Base-by-base conservation (phyloP, 2,329 filamentous ascomycete species). In the Fusarium devonianum region DNA sequence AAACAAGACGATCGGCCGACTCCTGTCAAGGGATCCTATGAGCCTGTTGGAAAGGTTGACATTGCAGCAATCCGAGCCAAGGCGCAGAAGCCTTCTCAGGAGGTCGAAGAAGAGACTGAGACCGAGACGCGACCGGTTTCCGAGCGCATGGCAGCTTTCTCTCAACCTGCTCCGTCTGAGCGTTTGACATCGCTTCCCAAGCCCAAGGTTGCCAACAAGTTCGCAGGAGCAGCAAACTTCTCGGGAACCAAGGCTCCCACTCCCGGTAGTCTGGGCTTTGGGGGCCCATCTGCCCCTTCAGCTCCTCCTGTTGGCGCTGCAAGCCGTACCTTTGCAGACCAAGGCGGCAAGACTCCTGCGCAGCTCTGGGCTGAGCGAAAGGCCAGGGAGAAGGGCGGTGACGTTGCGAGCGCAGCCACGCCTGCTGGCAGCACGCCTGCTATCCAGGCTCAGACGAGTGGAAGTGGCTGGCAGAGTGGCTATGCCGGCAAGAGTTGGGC, bases 341-440 rank as follows among this genome's bases (percentile, higher is more conserved):
- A 95, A 71, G 92, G 89, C 56, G 94, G 94, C 55, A 99, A 97
- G 78, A 97, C 94, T 5, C 94, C 94, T 6, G 92, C 94, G 21
- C 94, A 99, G 72, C 76, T 96, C 25, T 99, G 94, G 94, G 93
- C 93, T 0, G 94, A 99, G 78, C 96, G 92, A 78, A 97, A 97
- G 78, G 93, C 90, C 26, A 87, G 86, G 53, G 86, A 94, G 70
- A 81, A 87, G 40, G 86, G 82, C 34, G 76, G 76, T 29, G 60
- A 62, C 49, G 59, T 62, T 48, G 43, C 75, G 69, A 71, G 78
- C 39, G 70, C 77, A 14, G 67, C 74, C 41, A 68, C 76, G 17
- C 57, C 73, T 6, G 26, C 16, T 12, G 18, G 26, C 28, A 64
- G 72, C 3, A 66, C 81, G n/a, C 73, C 83, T 29, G 81, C 85